Base-by-base conservation (phyloP, 1,284 basidiomycete species). In the Apiotrichum mycotoxinovorans region DNA sequence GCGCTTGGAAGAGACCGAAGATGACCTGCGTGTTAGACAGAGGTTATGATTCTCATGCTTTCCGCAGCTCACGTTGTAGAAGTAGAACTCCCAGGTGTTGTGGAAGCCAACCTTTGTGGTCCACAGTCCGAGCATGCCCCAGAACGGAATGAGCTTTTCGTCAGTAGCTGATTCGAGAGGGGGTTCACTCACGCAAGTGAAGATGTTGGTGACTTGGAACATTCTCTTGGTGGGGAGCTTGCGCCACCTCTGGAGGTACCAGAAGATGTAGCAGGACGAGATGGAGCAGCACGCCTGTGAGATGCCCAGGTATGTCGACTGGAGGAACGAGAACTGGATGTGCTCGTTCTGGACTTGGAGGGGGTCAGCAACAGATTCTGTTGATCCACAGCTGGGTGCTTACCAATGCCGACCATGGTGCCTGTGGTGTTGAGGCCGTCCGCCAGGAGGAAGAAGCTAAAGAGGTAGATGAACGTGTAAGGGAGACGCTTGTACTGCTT, bases 121-220 rank as follows among this genome's bases (percentile, higher is more conserved):
- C 85, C 87, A 90, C 49, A 91, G 84, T 0, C 89, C 89, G 47
- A 91, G 80, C 85, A 90, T 87, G 27, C 89, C 89, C 89, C 89
- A 91, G 3, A 89, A 78, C 0, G 88, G 87, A 48, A 91, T 88
- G 30, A 51, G 8, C 48, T 49, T 15, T 12, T 1, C 14, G 23
- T 38, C 20, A 40, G 34, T 20, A 25, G 4, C 5, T 18, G 26
- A 8, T 11, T n/a, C 22, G 5, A 4, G 17, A 22, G 11, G 10
- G 27, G n/a, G 11, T 9, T 20, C 20, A 48, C 46, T 48, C 33
- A 48, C 46, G 22, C 30, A 89, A 4, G 87, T 88, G 12, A 87
- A 83, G 1, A 87, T 80, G 66, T 88, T 88, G 8, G 88, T 89
- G 1, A 88, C 82, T 20, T 55, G 56, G 67, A 91, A 89, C 87